Evolutionary conservation across 169 alveolate genomes (phyloP), one percentile per base, ranked within the genome.

Genomic region (Eimeria sp.): DNA sequence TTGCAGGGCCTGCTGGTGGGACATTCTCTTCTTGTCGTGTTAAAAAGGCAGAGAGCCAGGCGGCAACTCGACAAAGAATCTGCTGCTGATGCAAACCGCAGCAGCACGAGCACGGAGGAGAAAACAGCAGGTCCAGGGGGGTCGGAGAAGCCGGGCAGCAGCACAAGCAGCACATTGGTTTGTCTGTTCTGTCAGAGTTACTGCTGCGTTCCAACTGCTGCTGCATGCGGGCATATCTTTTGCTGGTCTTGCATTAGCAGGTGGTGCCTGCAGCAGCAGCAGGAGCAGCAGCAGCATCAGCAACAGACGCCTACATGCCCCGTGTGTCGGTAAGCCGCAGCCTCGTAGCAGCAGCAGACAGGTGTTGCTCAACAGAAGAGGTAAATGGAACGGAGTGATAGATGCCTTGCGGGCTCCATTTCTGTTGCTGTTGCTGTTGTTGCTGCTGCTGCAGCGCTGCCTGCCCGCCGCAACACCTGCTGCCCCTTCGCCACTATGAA

Each of bases 221-320:
- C 67, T 40, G 89, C 89, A 30, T 78, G 89, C 67, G 89, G 89
- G 14, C 89, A 78, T 25, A 78, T 78, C 70, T 78, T 78, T 45
- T 78, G 89, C 67, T 78, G 89, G 89, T 25, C 40, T 49, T 78
- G 89, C 43, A 78, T 78, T 65, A 78, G 89, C 89, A 45, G 51
- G 70, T 78, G 89, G 89, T 78, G 89, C 51, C 89, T 45, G 89
- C 89, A 78, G 89, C 89, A 78, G 65, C 89, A 78, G 67, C 89
- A 78, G 89, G 67, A 78, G 58, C 54, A 78, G 89, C 67, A 43
- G 89, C 49, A 47, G 43, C 87, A 76, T 34, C 61, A 54, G 61
- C 61, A 54, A 14, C 61, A 54, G 61, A 54, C 61, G 61, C 61
- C 61, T 54, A 78, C 89, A 18, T 78, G 89, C 89, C 89, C 89